phyloP scores from a whole-genome alignment of 1,284 basidiomycete species.

The Tilletiopsis washingtonensis region DNA sequence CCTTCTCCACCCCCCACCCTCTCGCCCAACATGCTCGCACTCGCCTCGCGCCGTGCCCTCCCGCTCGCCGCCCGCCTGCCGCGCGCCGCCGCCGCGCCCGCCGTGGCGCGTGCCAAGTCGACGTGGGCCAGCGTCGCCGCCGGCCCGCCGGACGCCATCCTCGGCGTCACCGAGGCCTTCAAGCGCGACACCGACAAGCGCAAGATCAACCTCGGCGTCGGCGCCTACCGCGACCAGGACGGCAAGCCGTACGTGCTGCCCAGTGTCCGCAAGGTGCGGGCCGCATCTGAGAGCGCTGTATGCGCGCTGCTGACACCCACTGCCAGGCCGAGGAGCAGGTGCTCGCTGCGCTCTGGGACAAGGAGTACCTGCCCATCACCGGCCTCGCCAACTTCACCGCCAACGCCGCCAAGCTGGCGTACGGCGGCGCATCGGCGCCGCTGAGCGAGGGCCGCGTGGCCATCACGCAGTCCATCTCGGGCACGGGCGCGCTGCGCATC shows the following conservation, averaged over 20 bases:
- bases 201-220: conserved; percentile 90
- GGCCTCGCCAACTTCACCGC: conserved; percentile 81
- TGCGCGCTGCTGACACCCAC: not conserved
- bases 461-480: conserved; percentile 91
- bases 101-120: too few species aligned
- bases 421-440: conserved; percentile 64
- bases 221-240: conserved; percentile 76
- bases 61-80: too few species aligned
- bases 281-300: not conserved
- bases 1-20: too few species aligned
- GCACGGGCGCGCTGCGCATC: conserved; percentile 93
- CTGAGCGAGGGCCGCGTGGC: conserved; percentile 65
- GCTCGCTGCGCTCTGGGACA: conserved; percentile 66
- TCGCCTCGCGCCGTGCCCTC: too few species aligned
- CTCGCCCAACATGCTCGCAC: too few species aligned
- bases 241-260: conserved; percentile 93
- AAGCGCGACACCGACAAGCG: conserved; percentile 72
- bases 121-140: conserved; percentile 76
- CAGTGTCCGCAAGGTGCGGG: conserved; percentile 77
- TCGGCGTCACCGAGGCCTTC: conserved; percentile 88
- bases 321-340: conserved; percentile 71
- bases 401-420: conserved; percentile 83
- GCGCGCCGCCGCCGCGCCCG: too few species aligned
- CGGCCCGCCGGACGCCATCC: conserved; percentile 87
- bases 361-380: conserved; percentile 96